phyloP scores from a whole-genome alignment of 306 rosid species.

The Gleditsia sinensis region DNA sequence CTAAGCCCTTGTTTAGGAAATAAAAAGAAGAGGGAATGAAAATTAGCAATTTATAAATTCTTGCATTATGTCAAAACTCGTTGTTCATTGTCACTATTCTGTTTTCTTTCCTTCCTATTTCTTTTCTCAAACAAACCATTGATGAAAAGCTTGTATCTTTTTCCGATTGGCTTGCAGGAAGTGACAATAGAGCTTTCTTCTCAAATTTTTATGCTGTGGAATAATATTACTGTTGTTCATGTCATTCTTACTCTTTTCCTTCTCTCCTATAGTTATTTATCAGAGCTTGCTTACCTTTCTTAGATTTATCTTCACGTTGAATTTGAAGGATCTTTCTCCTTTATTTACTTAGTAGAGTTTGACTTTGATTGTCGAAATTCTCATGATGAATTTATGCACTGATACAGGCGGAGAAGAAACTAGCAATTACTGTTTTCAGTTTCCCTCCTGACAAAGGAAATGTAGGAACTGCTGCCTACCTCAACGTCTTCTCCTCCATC shows the following conservation, averaged over 20 bases:
- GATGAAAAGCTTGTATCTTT: not conserved
- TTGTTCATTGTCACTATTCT: not conserved
- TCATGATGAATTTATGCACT: slow-evolving; percentile 22
- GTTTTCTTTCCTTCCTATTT: not conserved
- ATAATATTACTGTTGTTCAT: slow-evolving; percentile 1
- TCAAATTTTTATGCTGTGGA: slow-evolving; percentile 1
- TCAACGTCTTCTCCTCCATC: slow-evolving; percentile 92
- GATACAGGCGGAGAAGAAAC: slow-evolving; percentile 76
- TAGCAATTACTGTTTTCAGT: slow-evolving; percentile 96
- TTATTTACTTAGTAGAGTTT: slow-evolving; percentile 9
- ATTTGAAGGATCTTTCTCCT: slow-evolving; percentile 23
- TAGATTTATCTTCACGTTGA: slow-evolving; percentile 7
- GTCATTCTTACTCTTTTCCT: slow-evolving; percentile 15
- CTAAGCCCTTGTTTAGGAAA: not conserved
- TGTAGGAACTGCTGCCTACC: slow-evolving; percentile 97
- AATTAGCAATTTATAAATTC: too few relatives aligned
- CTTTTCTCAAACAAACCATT: not conserved
- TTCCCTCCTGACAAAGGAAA: slow-evolving; percentile 99
- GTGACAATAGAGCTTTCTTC: slow-evolving; percentile 5
- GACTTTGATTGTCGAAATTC: slow-evolving; percentile 26
- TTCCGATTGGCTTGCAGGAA: not conserved
- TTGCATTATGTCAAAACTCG: too few relatives aligned
- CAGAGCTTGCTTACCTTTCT: not conserved
- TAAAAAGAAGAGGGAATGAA: too few relatives aligned
- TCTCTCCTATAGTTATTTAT: not conserved